Base-by-base conservation (phyloP, 2,329 filamentous ascomycete species). In the Colletotrichum tanaceti region DNA sequence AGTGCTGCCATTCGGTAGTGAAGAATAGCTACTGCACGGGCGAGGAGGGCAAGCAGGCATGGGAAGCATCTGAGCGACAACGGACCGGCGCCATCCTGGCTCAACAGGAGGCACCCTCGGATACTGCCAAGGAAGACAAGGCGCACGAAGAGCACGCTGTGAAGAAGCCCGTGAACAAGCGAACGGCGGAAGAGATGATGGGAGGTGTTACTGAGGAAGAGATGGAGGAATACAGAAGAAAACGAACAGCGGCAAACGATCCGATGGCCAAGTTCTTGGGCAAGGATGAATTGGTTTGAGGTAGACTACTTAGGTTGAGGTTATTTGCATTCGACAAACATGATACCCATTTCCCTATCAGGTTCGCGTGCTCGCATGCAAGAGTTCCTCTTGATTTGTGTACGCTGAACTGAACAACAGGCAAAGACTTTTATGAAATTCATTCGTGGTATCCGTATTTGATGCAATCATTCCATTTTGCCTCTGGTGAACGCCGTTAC, bases 21-120 rank as follows among this genome's bases (percentile, higher is more conserved):
- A 98, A 97, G 81, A 98, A 99, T 80, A 97, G 94, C 75, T 99
- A 98, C 76, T 99, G 96, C 79, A 98, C 95, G 0, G 96, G 96
- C 32, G 93, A 96, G 70, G 93, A 92, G 67, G 96, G 96, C 43
- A 97, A 90, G 78, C 82, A 82, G 70, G 94, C 93, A 1, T 94
- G 93, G 79, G 90, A 94, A 73, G 91, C 92, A 65, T 90, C 93
- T 0, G 90, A 96, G 72, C 82, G 77, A 73, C 88, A 86, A 75
- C 79, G 84, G n/a, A 81, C 78, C 1, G 85, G 87, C 22, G 81
- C 75, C 1, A 80, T 78, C 57, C 74, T 86, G 60, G 74, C 81
- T n/a, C 74, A 73, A 22, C 59, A 57, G 9, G 63, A 74, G 20
- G 71, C 73, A 39, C 22, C 35, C 59, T 71, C 72, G 18, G 72